Evolutionary conservation across 2,329 filamentous ascomycete genomes (phyloP), one percentile per base, ranked within the genome.

Genomic region (Aspergillus terreus): DNA sequence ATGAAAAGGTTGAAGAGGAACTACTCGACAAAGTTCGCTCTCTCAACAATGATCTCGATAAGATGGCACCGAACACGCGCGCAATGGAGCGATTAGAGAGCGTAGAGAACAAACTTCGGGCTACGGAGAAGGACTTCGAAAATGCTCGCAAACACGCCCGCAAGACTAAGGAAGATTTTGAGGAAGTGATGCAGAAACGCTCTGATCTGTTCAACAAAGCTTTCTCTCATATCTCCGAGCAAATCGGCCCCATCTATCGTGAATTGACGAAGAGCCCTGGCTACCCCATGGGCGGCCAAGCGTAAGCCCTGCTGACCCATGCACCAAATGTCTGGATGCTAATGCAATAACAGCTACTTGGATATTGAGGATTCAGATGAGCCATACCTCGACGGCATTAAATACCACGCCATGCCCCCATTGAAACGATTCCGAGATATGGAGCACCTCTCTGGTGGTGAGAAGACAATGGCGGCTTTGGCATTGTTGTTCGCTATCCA

Each of bases 401-500:
- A 96, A 68, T 99, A 99, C 73, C 92, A 97, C 69, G 95, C 94
- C 56, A 99, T 97, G 92, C 94, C 94, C 17, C 94, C 94, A 1
- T 83, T 96, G 56, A 99, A 99, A 76, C 90, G 94, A 43, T 99
- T 99, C 82, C 84, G 94, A 63, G 95, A 99, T 71, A 99, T 99
- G 94, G 94, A 99, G 71, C 94, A 96, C 69, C 78, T 99, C 9
- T 96, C 90, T 1, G 94, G 94, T 63, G 94, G 94, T 50, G 94
- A 99, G 75, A 99, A 99, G 79, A 99, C 94, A 0, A 99, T 99
- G 86, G 94, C 94, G 1, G 94, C 94, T 12, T 78, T 99, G 36
- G 94, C 94, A n/a, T 80, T 99, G 38, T 81, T 99, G 4, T 99
- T 99, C 69, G 94, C 94, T 19, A 92, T 99, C 51, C 94, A 99